Conservation (phyloP, 2,329 filamentous ascomycete species). For the Calonectria multiphialidica region DNA sequence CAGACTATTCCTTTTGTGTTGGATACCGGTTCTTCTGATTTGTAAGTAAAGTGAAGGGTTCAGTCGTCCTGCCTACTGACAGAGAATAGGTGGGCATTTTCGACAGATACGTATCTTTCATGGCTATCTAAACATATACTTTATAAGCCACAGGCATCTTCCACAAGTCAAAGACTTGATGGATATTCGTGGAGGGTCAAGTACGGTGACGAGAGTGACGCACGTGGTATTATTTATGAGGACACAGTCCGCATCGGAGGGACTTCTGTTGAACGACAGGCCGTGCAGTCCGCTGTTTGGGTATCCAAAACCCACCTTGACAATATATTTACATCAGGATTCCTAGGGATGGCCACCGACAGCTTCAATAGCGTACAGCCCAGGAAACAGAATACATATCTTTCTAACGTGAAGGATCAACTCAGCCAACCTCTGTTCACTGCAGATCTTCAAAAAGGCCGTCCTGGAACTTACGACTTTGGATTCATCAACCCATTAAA, state of each 20-base stretch:
- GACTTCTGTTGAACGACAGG: neutral
- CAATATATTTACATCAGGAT: neutral
- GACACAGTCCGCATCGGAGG: neutral
- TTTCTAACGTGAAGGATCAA: conserved; percentile 44
- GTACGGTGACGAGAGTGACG: neutral
- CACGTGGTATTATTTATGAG: neutral
- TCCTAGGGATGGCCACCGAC: neutral
- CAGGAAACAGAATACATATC: conserved; percentile 56
- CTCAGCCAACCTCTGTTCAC: conserved; percentile 68
- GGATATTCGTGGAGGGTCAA: neutral
- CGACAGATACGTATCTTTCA: conserved; percentile 32
- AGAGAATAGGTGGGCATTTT: conserved; percentile 53
- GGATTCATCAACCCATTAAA: conserved; percentile 75
- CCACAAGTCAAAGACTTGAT: neutral
- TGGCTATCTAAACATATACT: neutral
- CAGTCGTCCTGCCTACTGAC: conserved; percentile 45
- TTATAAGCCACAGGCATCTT: neutral
- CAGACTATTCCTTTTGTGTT: conserved; percentile 58
- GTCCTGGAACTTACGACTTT: conserved; percentile 78
- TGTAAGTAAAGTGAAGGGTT: conserved; percentile 51
- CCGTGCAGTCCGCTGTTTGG: neutral
- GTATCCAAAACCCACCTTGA: neutral
- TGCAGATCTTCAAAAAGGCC: conserved; percentile 70
- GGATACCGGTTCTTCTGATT: conserved; percentile 60
- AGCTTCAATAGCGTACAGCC: conserved; percentile 55